Conservation (phyloP, 108 stramenopile genomes). For the Skeletonema potamos region DNA sequence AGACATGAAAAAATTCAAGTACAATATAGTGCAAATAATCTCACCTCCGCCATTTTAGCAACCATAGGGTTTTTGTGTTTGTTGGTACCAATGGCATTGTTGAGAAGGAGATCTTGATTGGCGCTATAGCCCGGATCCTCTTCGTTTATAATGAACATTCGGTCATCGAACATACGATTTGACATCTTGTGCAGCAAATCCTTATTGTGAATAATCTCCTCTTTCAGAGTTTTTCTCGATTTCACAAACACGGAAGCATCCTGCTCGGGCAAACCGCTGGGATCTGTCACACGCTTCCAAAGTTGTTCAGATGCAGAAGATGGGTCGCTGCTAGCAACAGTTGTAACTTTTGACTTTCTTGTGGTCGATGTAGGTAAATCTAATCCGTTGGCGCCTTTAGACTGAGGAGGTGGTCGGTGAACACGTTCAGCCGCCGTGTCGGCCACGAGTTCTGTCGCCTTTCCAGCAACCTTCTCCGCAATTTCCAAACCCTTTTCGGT, state of each 20-base stretch:
- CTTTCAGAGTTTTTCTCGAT: constrained; percentile 22
- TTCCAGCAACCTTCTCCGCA: background rate
- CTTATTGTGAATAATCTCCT: constrained; percentile 28
- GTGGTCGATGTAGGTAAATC: background rate
- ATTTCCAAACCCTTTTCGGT: background rate
- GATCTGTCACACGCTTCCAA: constrained; percentile 34
- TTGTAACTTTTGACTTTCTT: background rate
- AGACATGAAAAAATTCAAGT: no score
- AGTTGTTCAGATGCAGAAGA: background rate
- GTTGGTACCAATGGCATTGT: constrained; percentile 23
- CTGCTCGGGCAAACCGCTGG: constrained; percentile 30
- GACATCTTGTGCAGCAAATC: constrained; percentile 21
- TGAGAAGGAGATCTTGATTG: constrained; percentile 1
- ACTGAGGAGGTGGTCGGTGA: background rate
- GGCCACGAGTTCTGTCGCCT: background rate
- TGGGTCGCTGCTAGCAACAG: background rate
- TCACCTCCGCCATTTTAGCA: constrained; percentile 27
- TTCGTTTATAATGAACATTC: constrained; percentile 22
- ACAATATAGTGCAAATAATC: no score
- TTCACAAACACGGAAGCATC: constrained; percentile 26
- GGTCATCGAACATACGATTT: constrained; percentile 28
- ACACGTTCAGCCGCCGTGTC: background rate
- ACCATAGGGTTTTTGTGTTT: constrained; percentile 30
- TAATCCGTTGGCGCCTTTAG: background rate
- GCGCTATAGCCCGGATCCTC: constrained; percentile 6